Evolutionary conservation across 257 asterid species (phyloP).

Genomic region (Primulina eburnea): DNA sequence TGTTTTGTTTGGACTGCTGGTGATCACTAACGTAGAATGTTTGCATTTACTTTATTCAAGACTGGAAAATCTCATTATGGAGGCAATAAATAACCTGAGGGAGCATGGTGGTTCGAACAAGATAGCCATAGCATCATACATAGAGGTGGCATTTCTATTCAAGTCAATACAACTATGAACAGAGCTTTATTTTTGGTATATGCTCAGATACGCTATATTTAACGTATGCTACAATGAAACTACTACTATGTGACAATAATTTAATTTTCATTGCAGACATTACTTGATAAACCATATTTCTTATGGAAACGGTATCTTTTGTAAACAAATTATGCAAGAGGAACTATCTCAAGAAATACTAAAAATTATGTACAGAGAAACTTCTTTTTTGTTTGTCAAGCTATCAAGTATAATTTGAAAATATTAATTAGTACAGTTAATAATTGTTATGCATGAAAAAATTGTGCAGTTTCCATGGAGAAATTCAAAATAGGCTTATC

Average conservation of each 20-base stretch:
- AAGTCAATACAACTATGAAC: neutral
- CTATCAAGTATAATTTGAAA: neutral
- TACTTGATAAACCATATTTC: neutral
- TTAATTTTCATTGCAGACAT: neutral
- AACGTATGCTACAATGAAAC: neutral
- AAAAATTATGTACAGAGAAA: neutral
- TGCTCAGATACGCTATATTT: neutral
- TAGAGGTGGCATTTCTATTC: constrained; percentile 42
- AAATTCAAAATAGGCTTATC: neutral
- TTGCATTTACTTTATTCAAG: constrained; percentile 29
- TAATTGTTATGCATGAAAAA: neutral
- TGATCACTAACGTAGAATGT: constrained; percentile 1
- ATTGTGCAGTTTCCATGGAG: neutral
- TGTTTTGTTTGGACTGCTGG: neutral
- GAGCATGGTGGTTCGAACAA: constrained; percentile 61
- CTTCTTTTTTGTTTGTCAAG: neutral
- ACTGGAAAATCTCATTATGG: constrained; percentile 61
- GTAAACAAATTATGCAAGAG: neutral
- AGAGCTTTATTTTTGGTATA: constrained; percentile 1
- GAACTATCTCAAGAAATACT: neutral
- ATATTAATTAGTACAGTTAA: neutral
- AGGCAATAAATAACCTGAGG: constrained; percentile 56
- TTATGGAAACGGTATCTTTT: too few relatives aligned
- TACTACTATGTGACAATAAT: neutral
- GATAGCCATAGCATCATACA: constrained; percentile 54